Conservation (phyloP, 495 filamentous ascomycete species). For the Penicillium nucicola region DNA sequence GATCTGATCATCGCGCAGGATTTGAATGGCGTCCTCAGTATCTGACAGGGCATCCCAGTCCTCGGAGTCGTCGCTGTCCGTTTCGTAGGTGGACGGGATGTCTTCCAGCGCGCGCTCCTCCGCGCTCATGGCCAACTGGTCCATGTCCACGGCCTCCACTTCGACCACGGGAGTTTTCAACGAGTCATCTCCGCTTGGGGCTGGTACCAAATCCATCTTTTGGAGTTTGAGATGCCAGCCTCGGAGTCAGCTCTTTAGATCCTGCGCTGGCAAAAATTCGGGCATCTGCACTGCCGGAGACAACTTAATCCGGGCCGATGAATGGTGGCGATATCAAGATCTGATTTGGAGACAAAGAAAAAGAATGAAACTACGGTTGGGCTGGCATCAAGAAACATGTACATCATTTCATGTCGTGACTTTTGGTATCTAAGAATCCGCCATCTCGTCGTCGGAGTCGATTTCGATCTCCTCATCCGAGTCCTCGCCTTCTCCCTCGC, state of each 20-base stretch:
- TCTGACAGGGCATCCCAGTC: conserved; percentile 67
- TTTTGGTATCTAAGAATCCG: conserved; percentile 36
- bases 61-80: conserved; percentile 61
- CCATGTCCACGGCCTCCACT: conserved; percentile 41
- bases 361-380: not conserved
- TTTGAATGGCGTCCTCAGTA: conserved; percentile 64
- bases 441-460: conserved; percentile 49
- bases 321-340: conserved; percentile 8
- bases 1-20: conserved; percentile 59
- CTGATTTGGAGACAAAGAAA: not conserved
- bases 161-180: conserved; percentile 45
- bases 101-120: conserved; percentile 25
- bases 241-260: conserved; percentile 26
- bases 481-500: conserved; percentile 44
- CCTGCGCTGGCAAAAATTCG: conserved; percentile 29
- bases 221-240: conserved; percentile 31
- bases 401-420: conserved; percentile 17
- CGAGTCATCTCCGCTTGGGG: conserved; percentile 35
- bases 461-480: conserved; percentile 38
- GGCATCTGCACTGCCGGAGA: conserved; percentile 27
- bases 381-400: conserved; percentile 34
- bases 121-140: conserved; percentile 16
- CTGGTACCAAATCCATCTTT: conserved; percentile 45
- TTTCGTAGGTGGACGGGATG: conserved; percentile 45
- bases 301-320: conserved; percentile 36